Base-by-base conservation (phyloP, 352 stramenopile genomes). In the Globisporangium sylvaticum region DNA sequence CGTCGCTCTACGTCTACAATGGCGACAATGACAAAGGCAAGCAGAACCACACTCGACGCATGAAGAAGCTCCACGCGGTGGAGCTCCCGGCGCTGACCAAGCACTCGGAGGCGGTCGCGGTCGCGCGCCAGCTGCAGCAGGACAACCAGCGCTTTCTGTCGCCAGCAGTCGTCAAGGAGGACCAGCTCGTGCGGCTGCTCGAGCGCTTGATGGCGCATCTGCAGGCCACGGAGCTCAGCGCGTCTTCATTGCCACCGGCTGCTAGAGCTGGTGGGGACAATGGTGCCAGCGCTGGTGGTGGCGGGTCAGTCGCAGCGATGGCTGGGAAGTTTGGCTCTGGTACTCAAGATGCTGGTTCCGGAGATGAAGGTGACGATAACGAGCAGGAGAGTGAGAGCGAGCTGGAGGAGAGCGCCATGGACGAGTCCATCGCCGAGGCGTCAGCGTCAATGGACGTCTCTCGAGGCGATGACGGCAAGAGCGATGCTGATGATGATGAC, bases 41-140 rank as follows among this genome's bases (percentile, higher is more conserved):
- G n/a, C n/a, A n/a, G n/a, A n/a, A n/a, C n/a, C n/a, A n/a, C n/a
- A n/a, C n/a, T n/a, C n/a, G 61, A 9, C 32, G 70, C 3, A 65
- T 65, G 31, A 85, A 83, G 58, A 88, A 92, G 64, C 64, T 95
- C 54, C 85, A 93, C n/a, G 81, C 94, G 0, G 75, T 94, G 39
- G 85, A 95, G 69, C 80, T 95, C 34, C 85, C 87, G 7, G 72
- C 79, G 52, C 76, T 93, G 39, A 84, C 75, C 10, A 67, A 56
- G 20, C 54, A 68, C 27, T 89, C 83, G 12, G 79, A 89, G 66
- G 69, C 79, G 7, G 32, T 73, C 8, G 66, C 71, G 18, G 73
- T 95, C 25, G 71, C 77, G 6, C 69, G 70, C 10, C 76, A 89
- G 62, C 68, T 95, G 37, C 83, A 92, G 62, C 70, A 76, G n/a